Evolutionary conservation across 1,284 basidiomycete genomes (phyloP).

Genomic region (Cerioporus squamosus): DNA sequence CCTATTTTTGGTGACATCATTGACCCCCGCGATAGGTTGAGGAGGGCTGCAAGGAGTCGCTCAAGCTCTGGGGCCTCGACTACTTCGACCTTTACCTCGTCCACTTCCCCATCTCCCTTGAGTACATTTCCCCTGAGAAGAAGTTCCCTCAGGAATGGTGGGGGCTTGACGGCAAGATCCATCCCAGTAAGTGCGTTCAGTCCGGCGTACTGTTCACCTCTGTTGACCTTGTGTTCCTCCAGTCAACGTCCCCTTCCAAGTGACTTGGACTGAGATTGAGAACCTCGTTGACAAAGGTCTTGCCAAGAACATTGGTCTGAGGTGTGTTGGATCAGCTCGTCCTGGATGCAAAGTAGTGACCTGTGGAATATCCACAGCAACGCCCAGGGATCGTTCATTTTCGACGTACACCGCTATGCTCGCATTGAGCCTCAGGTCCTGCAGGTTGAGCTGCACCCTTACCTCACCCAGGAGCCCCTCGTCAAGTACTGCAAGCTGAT

Average conservation of each 20-base stretch:
- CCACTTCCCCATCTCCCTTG: conserved; percentile 80
- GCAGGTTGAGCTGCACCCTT: conserved; percentile 82
- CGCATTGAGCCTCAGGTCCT: conserved; percentile 72
- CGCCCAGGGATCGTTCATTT: conserved; percentile 62
- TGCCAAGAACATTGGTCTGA: conserved; percentile 77
- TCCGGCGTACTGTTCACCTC: not conserved
- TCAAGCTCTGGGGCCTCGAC: conserved; percentile 77
- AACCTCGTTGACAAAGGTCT: conserved; percentile 70
- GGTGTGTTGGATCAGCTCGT: conserved; percentile 36
- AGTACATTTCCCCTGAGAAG: conserved; percentile 76
- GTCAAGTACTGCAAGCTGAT: conserved; percentile 61
- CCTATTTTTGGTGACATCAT: not conserved
- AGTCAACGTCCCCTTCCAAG: conserved; percentile 72
- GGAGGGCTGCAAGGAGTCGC: conserved; percentile 60
- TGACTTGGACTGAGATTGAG: conserved; percentile 82
- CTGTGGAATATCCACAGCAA: conserved; percentile 48
- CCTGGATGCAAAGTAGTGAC: conserved; percentile 37
- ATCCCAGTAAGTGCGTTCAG: conserved; percentile 48
- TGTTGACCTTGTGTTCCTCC: not conserved
- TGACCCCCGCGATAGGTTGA: conserved; percentile 51
- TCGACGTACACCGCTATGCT: conserved; percentile 74
- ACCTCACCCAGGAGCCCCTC: conserved; percentile 71
- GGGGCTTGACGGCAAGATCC: conserved; percentile 64
- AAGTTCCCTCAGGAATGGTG: conserved; percentile 84
- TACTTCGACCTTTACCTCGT: conserved; percentile 81